phyloP scores from a whole-genome alignment of 2,329 filamentous ascomycete species.

The Waltergamsia citrina region DNA sequence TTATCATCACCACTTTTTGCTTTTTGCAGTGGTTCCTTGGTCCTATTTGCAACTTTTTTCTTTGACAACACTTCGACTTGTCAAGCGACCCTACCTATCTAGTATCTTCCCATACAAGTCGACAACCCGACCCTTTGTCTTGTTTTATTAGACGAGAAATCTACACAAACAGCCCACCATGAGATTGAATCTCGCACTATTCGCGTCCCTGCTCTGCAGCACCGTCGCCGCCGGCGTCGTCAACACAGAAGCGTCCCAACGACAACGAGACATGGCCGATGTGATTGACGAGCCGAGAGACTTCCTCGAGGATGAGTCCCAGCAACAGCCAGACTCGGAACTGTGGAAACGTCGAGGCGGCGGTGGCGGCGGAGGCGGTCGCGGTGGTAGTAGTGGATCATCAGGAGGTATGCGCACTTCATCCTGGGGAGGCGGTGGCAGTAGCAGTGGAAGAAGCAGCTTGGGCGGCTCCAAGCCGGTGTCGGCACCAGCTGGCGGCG shows the following conservation, averaged over 20 bases:
- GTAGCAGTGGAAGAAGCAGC: slow-evolving; percentile 10
- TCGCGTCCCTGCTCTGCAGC: slow-evolving; percentile 17
- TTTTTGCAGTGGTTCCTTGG: too few relatives aligned
- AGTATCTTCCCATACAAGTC: too few relatives aligned
- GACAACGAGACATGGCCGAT: slow-evolving; percentile 12
- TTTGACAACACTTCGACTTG: too few relatives aligned
- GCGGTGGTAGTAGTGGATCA: slow-evolving; percentile 9
- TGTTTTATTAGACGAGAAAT: too few relatives aligned
- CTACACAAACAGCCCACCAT: too few relatives aligned
- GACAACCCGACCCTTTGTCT: too few relatives aligned
- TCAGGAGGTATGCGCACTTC: slow-evolving; percentile 7
- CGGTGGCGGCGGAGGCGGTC: slow-evolving; percentile 38
- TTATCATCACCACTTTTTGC: too few relatives aligned
- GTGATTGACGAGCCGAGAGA: slow-evolving; percentile 7
- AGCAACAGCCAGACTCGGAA: slow-evolving; percentile 17
- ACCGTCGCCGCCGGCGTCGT: slow-evolving; percentile 15
- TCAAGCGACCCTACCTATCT: too few relatives aligned
- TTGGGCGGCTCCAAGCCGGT: too few relatives aligned
- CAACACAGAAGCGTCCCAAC: slow-evolving; percentile 4
- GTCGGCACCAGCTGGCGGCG: too few relatives aligned
- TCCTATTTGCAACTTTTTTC: too few relatives aligned
- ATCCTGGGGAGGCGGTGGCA: slow-evolving; percentile 3
- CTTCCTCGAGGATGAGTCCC: slow-evolving; percentile 5
- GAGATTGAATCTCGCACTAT: slow-evolving; percentile 19
- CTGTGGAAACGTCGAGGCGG: slow-evolving; percentile 54